Evolutionary conservation across 164 flowering plant genomes (phyloP).

Genomic region (Magnolia sinica): DNA sequence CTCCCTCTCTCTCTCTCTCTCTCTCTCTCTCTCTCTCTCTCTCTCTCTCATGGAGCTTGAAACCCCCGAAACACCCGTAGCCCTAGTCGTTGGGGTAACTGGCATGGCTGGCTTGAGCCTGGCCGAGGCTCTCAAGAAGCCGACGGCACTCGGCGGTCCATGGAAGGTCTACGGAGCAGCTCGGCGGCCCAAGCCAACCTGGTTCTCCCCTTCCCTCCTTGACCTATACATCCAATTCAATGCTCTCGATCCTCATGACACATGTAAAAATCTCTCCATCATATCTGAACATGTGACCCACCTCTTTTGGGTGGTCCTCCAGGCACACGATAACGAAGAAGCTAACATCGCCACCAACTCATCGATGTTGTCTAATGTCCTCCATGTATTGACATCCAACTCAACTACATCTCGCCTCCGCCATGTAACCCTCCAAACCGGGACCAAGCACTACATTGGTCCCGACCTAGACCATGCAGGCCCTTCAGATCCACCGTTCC

Average conservation of each 20-base stretch:
- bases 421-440: conserved; percentile 39
- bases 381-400: conserved; percentile 16
- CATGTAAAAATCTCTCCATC: conserved; percentile 19
- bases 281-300: conserved; percentile 28
- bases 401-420: conserved; percentile 9
- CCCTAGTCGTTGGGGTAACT: conserved; percentile 40
- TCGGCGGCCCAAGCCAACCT: conserved; percentile 27
- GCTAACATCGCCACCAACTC: conserved; percentile 18
- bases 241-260: conserved; percentile 19
- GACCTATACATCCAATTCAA: conserved; percentile 27
- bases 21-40: background rate
- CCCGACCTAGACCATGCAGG: conserved; percentile 19
- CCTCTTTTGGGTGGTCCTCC: conserved; percentile 38
- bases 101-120: conserved; percentile 40
- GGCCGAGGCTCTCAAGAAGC: conserved; percentile 33
- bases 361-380: conserved; percentile 32
- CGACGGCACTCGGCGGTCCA: conserved; percentile 25
- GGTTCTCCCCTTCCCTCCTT: conserved; percentile 31
- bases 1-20: too few relatives aligned
- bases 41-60: background rate
- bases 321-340: conserved; percentile 17
- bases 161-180: conserved; percentile 43
- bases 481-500: conserved; percentile 24
- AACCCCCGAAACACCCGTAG: conserved; percentile 12
- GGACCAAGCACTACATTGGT: conserved; percentile 46